A percentile compares a stretch with the other conserved stretches of the same genome.
These are phyloP conservation scores for Hirschfeldia incana DNA, from an alignment of 345 rosid genomes.

Conservation along the genomic window DNA sequence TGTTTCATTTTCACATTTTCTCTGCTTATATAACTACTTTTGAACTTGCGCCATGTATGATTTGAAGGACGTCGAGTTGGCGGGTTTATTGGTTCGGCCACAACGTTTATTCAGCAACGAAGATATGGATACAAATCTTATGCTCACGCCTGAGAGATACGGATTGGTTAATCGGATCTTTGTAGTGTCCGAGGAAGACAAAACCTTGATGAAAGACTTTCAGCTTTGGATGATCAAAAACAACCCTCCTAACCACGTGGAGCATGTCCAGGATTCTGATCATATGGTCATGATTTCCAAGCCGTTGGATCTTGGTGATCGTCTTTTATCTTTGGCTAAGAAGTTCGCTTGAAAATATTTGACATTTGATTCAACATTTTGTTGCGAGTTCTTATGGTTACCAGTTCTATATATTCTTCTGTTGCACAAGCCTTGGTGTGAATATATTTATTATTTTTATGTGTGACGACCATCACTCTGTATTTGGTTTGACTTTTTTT, in stretches of 20 bases:
- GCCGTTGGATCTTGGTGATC: conserved; percentile 36
- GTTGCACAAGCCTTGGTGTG: neutral
- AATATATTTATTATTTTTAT: neutral
- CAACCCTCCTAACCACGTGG: conserved; percentile 53
- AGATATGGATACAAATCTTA: conserved; percentile 43
- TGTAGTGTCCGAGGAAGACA: conserved; percentile 46
- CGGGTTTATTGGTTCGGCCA: conserved; percentile 49
- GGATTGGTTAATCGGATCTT: conserved; percentile 52
- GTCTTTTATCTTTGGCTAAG: conserved; percentile 36
- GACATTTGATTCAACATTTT: conserved; percentile 8
- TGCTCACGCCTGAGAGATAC: conserved; percentile 41
- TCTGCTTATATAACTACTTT: neutral
- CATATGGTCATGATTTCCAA: conserved; percentile 61
- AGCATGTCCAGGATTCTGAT: conserved; percentile 48
- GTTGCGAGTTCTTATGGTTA: neutral
- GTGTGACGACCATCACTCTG: neutral
- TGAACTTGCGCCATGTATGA: neutral
- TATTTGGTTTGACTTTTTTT: neutral
- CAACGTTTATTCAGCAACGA: conserved; percentile 39
- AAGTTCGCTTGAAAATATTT: conserved; percentile 28
- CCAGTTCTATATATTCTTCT: neutral
- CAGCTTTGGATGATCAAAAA: conserved; percentile 47
- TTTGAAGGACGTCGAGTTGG: conserved; percentile 52
- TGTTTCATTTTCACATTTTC: neutral
- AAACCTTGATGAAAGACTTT: conserved; percentile 25